phyloP scores from a whole-genome alignment of 257 asterid genomes.

The Gentiana straminea region DNA sequence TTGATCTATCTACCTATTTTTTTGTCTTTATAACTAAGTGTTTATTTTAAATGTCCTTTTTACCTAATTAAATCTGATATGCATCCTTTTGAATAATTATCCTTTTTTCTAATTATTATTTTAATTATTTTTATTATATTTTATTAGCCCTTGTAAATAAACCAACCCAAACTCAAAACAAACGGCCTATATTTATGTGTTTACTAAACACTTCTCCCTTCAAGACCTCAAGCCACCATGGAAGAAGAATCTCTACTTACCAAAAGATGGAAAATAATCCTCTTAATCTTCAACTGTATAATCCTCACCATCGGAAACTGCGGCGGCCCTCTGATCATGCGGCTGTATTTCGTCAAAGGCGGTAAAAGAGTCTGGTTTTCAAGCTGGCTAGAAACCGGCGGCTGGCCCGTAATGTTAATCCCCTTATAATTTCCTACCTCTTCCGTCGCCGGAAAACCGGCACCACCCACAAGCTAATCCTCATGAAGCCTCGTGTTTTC shows the following conservation, averaged over 20 bases:
- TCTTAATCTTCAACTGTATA: conserved; percentile 16
- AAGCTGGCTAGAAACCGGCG: conserved; percentile 15
- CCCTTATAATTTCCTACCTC: conserved; percentile 8
- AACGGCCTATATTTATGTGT: too few relatives aligned
- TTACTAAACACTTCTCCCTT: too few relatives aligned
- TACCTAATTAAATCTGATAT: too few relatives aligned
- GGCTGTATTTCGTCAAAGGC: conserved; percentile 24
- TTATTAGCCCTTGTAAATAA: too few relatives aligned
- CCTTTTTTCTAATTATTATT: too few relatives aligned
- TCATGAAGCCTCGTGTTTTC: conserved; percentile 7
- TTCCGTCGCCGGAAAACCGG: conserved; percentile 1
- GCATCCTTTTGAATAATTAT: too few relatives aligned
- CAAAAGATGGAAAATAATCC: conserved; percentile 7
- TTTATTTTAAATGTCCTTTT: too few relatives aligned
- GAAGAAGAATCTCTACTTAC: conserved; percentile 4
- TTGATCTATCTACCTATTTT: too few relatives aligned
- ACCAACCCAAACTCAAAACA: too few relatives aligned
- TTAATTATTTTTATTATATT: too few relatives aligned
- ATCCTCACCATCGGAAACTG: conserved; percentile 14
- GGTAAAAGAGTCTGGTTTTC: conserved; percentile 28
- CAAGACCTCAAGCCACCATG: too few relatives aligned
- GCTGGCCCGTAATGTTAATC: conserved; percentile 15
- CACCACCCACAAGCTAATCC: background rate
- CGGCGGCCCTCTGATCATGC: conserved; percentile 16
- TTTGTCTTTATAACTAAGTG: too few relatives aligned